phyloP scores from a whole-genome alignment of 371 early-diverging fungal genomes.

The Umbelopsis sp. region DNA sequence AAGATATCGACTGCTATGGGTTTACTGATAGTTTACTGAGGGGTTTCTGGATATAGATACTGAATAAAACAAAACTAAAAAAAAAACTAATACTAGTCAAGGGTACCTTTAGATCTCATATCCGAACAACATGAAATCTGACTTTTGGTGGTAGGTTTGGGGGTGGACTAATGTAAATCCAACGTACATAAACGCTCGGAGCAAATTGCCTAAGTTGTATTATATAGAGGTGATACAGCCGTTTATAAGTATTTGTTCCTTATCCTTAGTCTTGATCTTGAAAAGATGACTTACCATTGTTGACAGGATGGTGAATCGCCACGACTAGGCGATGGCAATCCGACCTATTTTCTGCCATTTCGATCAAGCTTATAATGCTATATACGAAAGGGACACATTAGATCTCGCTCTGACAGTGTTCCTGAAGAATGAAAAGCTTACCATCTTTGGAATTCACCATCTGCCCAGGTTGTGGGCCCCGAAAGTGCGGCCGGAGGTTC shows the following conservation, averaged over 20 bases:
- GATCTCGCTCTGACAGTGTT: neutral
- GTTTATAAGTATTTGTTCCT: neutral
- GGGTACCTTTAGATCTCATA: slow-evolving; percentile 41
- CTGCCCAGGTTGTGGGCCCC: slow-evolving; percentile 39
- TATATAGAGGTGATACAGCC: slow-evolving; percentile 7
- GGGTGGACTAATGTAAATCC: slow-evolving; percentile 66
- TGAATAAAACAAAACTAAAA: neutral
- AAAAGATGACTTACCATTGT: slow-evolving; percentile 18
- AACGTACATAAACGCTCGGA: slow-evolving; percentile 66
- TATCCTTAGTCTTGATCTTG: neutral
- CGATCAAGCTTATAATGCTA: slow-evolving; percentile 51
- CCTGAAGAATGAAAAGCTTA: slow-evolving; percentile 23
- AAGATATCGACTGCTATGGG: no score
- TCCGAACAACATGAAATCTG: slow-evolving; percentile 56
- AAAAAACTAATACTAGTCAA: neutral
- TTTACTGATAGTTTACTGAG: no score
- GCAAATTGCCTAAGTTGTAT: slow-evolving; percentile 30
- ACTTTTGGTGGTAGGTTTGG: slow-evolving; percentile 53
- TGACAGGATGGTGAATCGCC: slow-evolving; percentile 31
- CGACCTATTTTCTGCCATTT: slow-evolving; percentile 53
- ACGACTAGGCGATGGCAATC: slow-evolving; percentile 44
- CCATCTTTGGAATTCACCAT: slow-evolving; percentile 52
- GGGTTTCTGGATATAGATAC: no score
- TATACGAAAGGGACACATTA: neutral
- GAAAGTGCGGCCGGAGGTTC: slow-evolving; percentile 37